A percentile compares a stretch with the other conserved stretches of the same genome.
These are phyloP conservation scores for Puya raimondii DNA, from an alignment of 176 grass and related monocot genomes.

Conservation along the genomic window DNA sequence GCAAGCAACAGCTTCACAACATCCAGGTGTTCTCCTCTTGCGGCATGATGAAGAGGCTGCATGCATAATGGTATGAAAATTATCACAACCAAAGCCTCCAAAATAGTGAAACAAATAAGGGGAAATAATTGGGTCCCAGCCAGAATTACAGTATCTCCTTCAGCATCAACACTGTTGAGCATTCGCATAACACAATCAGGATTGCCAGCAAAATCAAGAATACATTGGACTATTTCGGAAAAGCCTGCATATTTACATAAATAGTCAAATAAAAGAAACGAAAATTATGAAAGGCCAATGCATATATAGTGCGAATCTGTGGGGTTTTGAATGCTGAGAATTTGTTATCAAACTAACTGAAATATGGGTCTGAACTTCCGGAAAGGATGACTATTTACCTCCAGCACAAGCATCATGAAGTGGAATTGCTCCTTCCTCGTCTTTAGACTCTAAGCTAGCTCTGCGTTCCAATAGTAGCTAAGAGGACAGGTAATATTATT, in stretches of 20 bases:
- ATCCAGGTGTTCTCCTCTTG: slow-evolving; percentile 82
- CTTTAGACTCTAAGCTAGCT: slow-evolving; percentile 80
- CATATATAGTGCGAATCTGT: background rate
- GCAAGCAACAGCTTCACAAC: slow-evolving; percentile 61
- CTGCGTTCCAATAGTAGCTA: slow-evolving; percentile 66
- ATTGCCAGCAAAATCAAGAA: slow-evolving; percentile 49
- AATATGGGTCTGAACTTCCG: no score
- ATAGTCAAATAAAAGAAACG: slow-evolving; percentile 3
- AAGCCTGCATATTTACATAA: slow-evolving; percentile 43
- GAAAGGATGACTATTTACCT: slow-evolving; percentile 20
- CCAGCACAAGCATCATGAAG: slow-evolving; percentile 98
- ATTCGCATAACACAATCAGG: slow-evolving; percentile 34
- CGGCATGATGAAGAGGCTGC: slow-evolving; percentile 92
- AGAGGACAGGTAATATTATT: slow-evolving; percentile 3
- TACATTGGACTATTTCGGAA: slow-evolving; percentile 59
- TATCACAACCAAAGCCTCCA: background rate
- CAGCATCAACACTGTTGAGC: slow-evolving; percentile 61
- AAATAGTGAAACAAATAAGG: background rate
- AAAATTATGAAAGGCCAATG: background rate
- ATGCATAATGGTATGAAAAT: slow-evolving; percentile 5
- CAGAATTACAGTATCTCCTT: slow-evolving; percentile 79
- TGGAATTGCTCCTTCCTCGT: slow-evolving; percentile 94
- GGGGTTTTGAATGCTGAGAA: no score
- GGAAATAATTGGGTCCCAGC: background rate
- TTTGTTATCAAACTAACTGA: no score